Conservation (phyloP, 345 rosid genomes). For the Corchorus olitorius region DNA sequence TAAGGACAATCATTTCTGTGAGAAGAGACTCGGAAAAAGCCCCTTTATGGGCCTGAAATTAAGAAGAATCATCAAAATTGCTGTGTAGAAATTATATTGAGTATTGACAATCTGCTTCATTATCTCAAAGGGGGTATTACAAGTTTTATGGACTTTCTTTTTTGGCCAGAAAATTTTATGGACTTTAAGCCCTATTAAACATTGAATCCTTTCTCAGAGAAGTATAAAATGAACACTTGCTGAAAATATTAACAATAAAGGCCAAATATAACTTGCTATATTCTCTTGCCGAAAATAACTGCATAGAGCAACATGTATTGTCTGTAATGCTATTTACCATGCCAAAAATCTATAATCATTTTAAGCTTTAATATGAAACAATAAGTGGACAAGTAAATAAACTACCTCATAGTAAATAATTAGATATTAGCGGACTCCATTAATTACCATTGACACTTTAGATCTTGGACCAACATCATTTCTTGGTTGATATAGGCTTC, state of each 20-base stretch:
- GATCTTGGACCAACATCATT: neutral
- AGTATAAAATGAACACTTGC: neutral
- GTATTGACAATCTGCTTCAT: neutral
- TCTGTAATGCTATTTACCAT: neutral
- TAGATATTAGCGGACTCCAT: neutral
- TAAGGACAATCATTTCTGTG: neutral
- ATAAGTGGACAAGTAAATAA: neutral
- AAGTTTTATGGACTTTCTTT: neutral
- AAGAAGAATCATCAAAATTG: neutral
- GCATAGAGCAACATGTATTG: neutral
- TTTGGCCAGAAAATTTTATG: too few relatives aligned
- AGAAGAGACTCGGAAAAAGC: neutral
- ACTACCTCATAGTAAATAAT: neutral
- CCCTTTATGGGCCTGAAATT: neutral
- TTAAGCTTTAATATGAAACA: neutral
- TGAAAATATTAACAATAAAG: neutral
- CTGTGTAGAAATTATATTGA: neutral
- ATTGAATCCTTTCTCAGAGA: neutral
- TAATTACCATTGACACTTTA: neutral
- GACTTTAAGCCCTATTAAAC: neutral
- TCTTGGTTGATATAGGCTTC: neutral
- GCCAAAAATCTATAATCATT: neutral
- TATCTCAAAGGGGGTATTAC: constrained; percentile 4
- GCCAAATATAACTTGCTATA: neutral
- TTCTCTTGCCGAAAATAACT: neutral